Conservation (phyloP, 225 moss, liverwort and hornwort genomes). For the Marchantia paleacea region DNA sequence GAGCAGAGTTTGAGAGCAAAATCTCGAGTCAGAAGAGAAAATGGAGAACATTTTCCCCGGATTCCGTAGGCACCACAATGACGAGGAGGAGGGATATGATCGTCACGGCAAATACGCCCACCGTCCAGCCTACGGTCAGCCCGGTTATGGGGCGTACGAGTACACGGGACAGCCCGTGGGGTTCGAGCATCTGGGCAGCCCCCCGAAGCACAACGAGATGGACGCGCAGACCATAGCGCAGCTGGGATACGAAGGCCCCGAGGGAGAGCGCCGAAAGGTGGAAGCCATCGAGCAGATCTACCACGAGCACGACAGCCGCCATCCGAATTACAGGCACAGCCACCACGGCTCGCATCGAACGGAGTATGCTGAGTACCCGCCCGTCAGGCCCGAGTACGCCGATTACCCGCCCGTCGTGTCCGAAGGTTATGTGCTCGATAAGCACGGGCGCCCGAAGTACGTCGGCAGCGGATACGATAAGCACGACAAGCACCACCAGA, state of each 20-base stretch:
- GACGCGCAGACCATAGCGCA: slow-evolving; percentile 45
- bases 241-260: slow-evolving; percentile 49
- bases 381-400: neutral
- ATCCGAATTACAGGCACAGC: slow-evolving; percentile 7
- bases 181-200: slow-evolving; percentile 50
- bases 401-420: slow-evolving; percentile 3
- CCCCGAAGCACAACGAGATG: slow-evolving; percentile 43
- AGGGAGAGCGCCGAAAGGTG: slow-evolving; percentile 48
- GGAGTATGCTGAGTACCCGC: slow-evolving; percentile 3
- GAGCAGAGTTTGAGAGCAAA: neutral
- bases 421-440: slow-evolving; percentile 3
- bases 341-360: slow-evolving; percentile 9
- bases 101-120: slow-evolving; percentile 14
- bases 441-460: slow-evolving; percentile 12
- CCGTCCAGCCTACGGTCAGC: slow-evolving; percentile 1
- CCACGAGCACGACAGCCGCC: slow-evolving; percentile 15
- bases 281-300: slow-evolving; percentile 44
- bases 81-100: slow-evolving; percentile 22
- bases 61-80: slow-evolving; percentile 17
- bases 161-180: slow-evolving; percentile 49
- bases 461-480: neutral
- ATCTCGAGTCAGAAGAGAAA: neutral
- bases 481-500: slow-evolving; percentile 8
- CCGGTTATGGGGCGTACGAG: slow-evolving; percentile 19
- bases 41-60: slow-evolving; percentile 41